Conservation (phyloP, 805 yeast genomes). For the Candida koratica region DNA sequence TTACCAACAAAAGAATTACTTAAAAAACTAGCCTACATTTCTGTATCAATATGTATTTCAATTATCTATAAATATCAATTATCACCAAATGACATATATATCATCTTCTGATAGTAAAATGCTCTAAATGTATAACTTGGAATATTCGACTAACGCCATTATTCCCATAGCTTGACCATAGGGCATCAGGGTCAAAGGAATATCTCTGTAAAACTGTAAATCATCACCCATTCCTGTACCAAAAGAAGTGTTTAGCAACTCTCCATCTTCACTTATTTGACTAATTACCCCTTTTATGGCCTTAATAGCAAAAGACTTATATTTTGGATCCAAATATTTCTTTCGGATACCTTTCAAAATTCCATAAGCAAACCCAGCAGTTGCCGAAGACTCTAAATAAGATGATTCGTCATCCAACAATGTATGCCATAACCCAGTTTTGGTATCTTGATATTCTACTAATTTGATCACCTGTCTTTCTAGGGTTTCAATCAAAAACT, state of each 20-base stretch:
- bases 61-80: too few species aligned
- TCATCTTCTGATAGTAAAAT: too few species aligned
- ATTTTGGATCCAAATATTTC: conserved; percentile 22
- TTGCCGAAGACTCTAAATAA: conserved; percentile 30
- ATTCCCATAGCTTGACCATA: conserved; percentile 39
- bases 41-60: too few species aligned
- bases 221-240: conserved; percentile 34
- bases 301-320: conserved; percentile 21
- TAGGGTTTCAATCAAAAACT: conserved; percentile 24
- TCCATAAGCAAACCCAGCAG: conserved; percentile 37
- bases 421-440: conserved; percentile 31
- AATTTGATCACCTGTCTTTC: conserved; percentile 27
- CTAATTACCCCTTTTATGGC: conserved; percentile 29
- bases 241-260: conserved; percentile 30
- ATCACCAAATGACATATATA: too few species aligned
- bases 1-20: too few species aligned
- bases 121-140: conserved; percentile 17
- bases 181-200: conserved; percentile 33
- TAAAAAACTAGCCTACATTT: too few species aligned
- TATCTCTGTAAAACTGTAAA: conserved; percentile 31
- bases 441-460: conserved; percentile 23
- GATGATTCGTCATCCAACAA: conserved; percentile 27
- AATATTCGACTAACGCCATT: conserved; percentile 30
- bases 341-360: conserved; percentile 29
- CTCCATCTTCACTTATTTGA: conserved; percentile 28